Conservation (phyloP, 352 stramenopile species). For the Pythium rhizo-oryzae region DNA sequence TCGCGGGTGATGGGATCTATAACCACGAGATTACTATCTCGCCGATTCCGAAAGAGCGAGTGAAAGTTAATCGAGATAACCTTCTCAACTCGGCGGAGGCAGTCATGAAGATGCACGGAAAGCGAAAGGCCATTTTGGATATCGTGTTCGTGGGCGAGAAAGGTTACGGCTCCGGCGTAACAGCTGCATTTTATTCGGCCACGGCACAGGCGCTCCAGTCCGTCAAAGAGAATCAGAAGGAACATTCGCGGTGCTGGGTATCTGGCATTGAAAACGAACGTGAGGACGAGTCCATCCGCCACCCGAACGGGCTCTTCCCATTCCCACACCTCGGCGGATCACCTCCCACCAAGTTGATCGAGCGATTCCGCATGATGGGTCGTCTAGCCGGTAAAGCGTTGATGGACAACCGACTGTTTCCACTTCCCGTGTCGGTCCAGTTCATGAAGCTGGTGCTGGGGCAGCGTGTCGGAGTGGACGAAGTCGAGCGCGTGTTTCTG, state of each 20-base stretch:
- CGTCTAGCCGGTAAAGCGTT: slow-evolving; percentile 80
- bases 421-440: slow-evolving; percentile 68
- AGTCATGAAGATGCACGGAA: slow-evolving; percentile 87
- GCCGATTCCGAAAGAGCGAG: slow-evolving; percentile 84
- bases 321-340: slow-evolving; percentile 45
- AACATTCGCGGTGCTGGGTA: slow-evolving; percentile 55
- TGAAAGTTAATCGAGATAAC: slow-evolving; percentile 78
- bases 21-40: slow-evolving; percentile 86
- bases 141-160: slow-evolving; percentile 87
- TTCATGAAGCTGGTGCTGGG: slow-evolving; percentile 82
- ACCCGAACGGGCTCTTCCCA: slow-evolving; percentile 80
- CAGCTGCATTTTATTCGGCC: slow-evolving; percentile 84
- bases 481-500: slow-evolving; percentile 63
- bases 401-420: slow-evolving; percentile 81
- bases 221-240: slow-evolving; percentile 46
- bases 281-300: slow-evolving; percentile 59
- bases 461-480: slow-evolving; percentile 54
- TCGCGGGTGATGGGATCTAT: slow-evolving; percentile 43
- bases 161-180: slow-evolving; percentile 84
- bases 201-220: slow-evolving; percentile 68
- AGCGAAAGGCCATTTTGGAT: slow-evolving; percentile 82
- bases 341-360: slow-evolving; percentile 35
- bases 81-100: slow-evolving; percentile 76
- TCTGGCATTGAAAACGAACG: slow-evolving; percentile 47
- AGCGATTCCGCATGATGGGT: slow-evolving; percentile 84